These are phyloP conservation scores for Eucalyptus viminalis DNA, from an alignment of 345 rosid species.

Conservation along the genomic window DNA sequence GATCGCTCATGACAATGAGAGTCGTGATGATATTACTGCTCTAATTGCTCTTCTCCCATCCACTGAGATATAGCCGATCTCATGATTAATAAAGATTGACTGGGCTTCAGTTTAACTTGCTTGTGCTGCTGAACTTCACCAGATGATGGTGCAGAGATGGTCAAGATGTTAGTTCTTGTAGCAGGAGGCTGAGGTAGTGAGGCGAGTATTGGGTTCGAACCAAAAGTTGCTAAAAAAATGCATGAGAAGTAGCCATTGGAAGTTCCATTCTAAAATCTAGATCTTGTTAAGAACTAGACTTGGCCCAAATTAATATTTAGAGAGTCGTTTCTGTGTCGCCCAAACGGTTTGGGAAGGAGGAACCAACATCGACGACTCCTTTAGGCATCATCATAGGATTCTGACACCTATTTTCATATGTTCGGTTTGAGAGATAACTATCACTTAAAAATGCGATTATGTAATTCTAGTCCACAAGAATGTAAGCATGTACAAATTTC, in stretches of 20 bases:
- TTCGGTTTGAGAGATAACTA: background rate
- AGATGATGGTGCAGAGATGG: background rate
- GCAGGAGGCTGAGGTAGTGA: background rate
- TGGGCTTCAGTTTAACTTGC: background rate
- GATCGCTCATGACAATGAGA: background rate
- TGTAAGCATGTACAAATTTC: background rate
- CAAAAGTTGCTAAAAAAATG: background rate
- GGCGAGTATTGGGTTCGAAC: background rate
- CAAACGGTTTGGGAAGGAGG: background rate
- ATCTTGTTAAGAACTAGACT: background rate
- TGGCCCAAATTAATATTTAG: background rate
- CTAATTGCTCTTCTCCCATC: background rate
- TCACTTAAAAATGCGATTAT: background rate
- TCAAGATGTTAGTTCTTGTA: background rate
- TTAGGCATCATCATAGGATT: background rate
- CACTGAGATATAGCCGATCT: background rate
- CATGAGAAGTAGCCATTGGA: background rate
- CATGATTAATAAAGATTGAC: background rate
- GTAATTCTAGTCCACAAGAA: background rate
- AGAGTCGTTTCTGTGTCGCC: background rate
- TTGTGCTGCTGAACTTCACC: background rate
- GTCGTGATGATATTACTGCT: background rate
- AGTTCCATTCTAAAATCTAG: background rate
- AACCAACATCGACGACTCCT: background rate
- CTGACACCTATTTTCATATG: background rate